Evolutionary conservation across 2,329 filamentous ascomycete species (phyloP).

Genomic region (Ramichloridium luteum): DNA sequence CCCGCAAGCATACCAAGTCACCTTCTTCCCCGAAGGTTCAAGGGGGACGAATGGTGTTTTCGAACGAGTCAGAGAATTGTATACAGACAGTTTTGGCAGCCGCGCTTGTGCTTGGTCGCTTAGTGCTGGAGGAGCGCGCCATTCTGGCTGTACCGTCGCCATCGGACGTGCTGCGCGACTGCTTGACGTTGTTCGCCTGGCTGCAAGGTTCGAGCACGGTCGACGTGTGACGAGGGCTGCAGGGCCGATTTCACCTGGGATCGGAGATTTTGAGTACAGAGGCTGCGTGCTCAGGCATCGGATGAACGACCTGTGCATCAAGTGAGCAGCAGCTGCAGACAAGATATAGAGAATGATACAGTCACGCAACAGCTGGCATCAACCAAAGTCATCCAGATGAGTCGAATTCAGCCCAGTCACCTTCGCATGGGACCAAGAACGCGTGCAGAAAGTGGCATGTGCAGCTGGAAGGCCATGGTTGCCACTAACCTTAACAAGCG

Average conservation of each 20-base stretch:
- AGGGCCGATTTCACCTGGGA: conserved; percentile 1
- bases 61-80: conserved; percentile 65
- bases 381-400: not conserved
- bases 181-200: conserved; percentile 3
- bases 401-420: not conserved
- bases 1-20: conserved; percentile 82
- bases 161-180: conserved; percentile 4
- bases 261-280: not conserved
- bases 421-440: too few relatives aligned
- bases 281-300: not conserved
- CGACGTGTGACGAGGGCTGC: not conserved
- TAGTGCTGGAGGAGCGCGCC: conserved; percentile 26
- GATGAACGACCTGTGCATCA: not conserved
- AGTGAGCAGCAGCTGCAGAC: not conserved
- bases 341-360: not conserved
- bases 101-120: conserved; percentile 17
- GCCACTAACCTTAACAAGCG: not conserved
- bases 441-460: too few relatives aligned
- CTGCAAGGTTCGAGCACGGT: too few relatives aligned
- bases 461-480: not conserved
- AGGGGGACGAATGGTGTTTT: conserved; percentile 66
- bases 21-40: conserved; percentile 52
- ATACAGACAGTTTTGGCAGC: conserved; percentile 54
- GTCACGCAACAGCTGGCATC: not conserved
- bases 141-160: conserved; percentile 19